Evolutionary conservation across 2,329 filamentous ascomycete species (phyloP).

Genomic region (Fusarium buharicum): DNA sequence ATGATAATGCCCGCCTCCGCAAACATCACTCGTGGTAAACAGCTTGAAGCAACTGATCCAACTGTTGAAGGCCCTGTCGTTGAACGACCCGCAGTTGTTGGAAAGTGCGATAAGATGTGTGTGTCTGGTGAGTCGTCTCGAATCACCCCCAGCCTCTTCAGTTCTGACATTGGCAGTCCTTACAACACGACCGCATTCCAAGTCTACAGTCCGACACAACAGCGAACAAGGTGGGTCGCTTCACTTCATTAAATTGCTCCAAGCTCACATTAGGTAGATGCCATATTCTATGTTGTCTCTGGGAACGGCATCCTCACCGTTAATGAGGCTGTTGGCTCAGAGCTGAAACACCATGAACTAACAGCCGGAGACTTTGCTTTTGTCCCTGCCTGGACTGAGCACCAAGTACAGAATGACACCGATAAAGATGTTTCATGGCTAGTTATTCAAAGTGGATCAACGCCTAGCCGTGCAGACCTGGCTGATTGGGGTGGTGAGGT

Average conservation of each 20-base stretch:
- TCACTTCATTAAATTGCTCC: background rate
- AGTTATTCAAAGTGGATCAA: slow-evolving; percentile 69
- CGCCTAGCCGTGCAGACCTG: slow-evolving; percentile 70
- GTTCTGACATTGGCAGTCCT: slow-evolving; percentile 58
- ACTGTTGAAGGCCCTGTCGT: slow-evolving; percentile 49
- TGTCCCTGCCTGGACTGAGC: slow-evolving; percentile 75
- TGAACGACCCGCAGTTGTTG: slow-evolving; percentile 67
- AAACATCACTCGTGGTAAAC: slow-evolving; percentile 63
- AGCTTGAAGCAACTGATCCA: slow-evolving; percentile 54
- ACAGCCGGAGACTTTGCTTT: slow-evolving; percentile 74
- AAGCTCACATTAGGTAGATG: slow-evolving; percentile 58
- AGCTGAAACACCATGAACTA: slow-evolving; percentile 65
- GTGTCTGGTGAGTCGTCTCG: slow-evolving; percentile 64
- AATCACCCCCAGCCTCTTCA: background rate
- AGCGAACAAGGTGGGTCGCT: slow-evolving; percentile 68
- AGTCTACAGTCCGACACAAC: slow-evolving; percentile 74
- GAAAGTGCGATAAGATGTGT: slow-evolving; percentile 73
- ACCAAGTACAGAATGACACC: slow-evolving; percentile 74
- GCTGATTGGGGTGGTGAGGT: slow-evolving; percentile 68
- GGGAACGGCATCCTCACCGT: slow-evolving; percentile 71
- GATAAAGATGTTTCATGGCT: slow-evolving; percentile 72
- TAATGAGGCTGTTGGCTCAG: slow-evolving; percentile 62
- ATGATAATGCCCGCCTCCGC: slow-evolving; percentile 69
- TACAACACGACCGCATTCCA: slow-evolving; percentile 69
- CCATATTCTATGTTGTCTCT: slow-evolving; percentile 72